A percentile compares a stretch with the other conserved stretches of the same genome.
Evolutionary conservation across 257 asterid species (phyloP).

Genomic region (Solanum raphanifolium): DNA sequence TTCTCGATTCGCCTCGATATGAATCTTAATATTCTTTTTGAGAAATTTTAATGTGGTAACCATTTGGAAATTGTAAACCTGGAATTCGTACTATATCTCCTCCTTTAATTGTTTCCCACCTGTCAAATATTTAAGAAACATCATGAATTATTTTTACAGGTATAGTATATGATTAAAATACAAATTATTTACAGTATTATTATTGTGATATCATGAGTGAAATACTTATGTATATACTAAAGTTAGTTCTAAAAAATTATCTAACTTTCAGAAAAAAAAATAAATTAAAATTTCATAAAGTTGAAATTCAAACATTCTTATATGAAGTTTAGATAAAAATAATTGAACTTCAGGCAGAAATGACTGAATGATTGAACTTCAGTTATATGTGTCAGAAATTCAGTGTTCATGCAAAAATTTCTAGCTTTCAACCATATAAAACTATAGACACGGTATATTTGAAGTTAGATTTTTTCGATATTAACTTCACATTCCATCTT

Average conservation of each 20-base stretch:
- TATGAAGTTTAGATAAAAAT: too few relatives aligned
- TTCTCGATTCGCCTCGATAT: background rate
- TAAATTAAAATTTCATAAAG: too few relatives aligned
- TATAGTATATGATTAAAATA: background rate
- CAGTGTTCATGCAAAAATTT: background rate
- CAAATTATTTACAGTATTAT: too few relatives aligned
- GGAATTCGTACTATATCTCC: constrained; percentile 72
- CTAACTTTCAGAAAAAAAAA: too few relatives aligned
- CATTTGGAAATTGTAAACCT: constrained; percentile 80
- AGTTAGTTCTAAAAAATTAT: background rate
- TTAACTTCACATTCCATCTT: background rate
- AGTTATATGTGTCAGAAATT: background rate
- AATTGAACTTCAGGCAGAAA: background rate
- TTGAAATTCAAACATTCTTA: background rate
- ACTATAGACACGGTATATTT: too few relatives aligned
- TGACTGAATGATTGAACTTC: background rate
- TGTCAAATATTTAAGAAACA: background rate
- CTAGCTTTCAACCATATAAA: background rate
- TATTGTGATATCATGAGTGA: background rate
- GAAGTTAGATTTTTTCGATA: too few relatives aligned
- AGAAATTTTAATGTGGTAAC: constrained; percentile 41
- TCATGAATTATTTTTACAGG: background rate
- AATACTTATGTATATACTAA: too few relatives aligned
- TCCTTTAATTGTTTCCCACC: constrained; percentile 57
- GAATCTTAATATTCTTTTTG: constrained; percentile 8